Base-by-base conservation (phyloP, 2,329 filamentous ascomycete species). In the Microdochium nivale region DNA sequence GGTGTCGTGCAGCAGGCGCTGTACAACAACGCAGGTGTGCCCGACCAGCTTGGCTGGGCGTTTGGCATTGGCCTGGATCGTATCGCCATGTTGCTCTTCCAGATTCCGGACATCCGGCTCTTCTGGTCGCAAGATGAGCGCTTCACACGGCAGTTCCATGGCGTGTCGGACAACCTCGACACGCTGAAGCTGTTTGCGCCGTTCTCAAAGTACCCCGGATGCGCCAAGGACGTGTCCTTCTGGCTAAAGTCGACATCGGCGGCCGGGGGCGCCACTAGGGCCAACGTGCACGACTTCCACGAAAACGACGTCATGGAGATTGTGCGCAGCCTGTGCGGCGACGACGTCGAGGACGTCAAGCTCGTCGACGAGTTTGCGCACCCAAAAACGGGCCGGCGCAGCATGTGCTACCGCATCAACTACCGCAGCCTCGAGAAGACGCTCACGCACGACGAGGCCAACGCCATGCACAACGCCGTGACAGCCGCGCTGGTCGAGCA, bases 301-400 rank as follows among this genome's bases (percentile, higher is more conserved):
- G 91, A 95, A 67, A 97, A 97, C 70, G 94, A 99, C 68, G 76
- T 97, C 49, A 97, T 97, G 92, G 94, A 97, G 70, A 80, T 96
- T 52, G 88, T 96, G 19, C 84, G 94, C 58, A 84, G 84, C 59
- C 77, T 92, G 47, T 88, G 83, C 10, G 91, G 90, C 49, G 88
- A 95, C 66, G 70, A 84, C 23, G 90, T 94, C 33, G 94, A 99
- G 70, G 90, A 96, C 66, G 92, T 97, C 49, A 77, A 75, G 55
- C 75, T 95, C 25, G 82, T 89, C 50, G 94, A 97, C 69, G 81
- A 89, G 65, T 99, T 97, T 67, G 83, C 80, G 48, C 90, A 97
- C 69, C 90, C 91, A 35, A 90, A 88, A 72, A 91, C 87, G 21
- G 84, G 86, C 3, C 78, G 87, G 59, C 86, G 80, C 71, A 96